phyloP scores from a whole-genome alignment of 768 basidiomycete genomes.

The Austroboletus eburneus region DNA sequence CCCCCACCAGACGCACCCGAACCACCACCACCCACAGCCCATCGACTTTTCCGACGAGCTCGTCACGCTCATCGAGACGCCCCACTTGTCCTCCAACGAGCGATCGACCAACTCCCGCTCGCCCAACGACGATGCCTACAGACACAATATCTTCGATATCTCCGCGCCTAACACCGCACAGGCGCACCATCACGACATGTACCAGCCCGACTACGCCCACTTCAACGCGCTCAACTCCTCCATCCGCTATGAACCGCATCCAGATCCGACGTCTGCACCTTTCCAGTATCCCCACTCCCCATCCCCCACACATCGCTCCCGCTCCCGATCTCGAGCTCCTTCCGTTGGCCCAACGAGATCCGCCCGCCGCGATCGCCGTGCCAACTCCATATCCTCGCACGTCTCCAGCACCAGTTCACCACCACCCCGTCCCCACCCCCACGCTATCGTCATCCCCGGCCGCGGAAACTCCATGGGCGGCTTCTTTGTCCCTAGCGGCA shows the following conservation, averaged over 20 bases:
- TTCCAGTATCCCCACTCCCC: slow-evolving; percentile 25
- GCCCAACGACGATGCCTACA: slow-evolving; percentile 39
- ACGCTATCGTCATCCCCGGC: slow-evolving; percentile 69
- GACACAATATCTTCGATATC: slow-evolving; percentile 63
- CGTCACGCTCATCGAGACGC: slow-evolving; percentile 49
- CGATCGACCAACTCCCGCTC: slow-evolving; percentile 41
- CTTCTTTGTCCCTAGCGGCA: slow-evolving; percentile 29
- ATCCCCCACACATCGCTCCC: slow-evolving; percentile 39
- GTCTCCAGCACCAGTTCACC: slow-evolving; percentile 41
- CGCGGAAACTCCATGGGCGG: slow-evolving; percentile 29
- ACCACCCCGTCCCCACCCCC: slow-evolving; percentile 45
- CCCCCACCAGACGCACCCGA: slow-evolving; percentile 23
- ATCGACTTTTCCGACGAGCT: slow-evolving; percentile 71
- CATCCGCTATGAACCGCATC: slow-evolving; percentile 48
- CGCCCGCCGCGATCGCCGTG: slow-evolving; percentile 46
- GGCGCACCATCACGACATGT: slow-evolving; percentile 21
- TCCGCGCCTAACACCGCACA: slow-evolving; percentile 42
- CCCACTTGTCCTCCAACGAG: slow-evolving; percentile 35
- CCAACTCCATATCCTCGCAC: slow-evolving; percentile 57
- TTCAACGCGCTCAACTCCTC: slow-evolving; percentile 53
- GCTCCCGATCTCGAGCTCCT: slow-evolving; percentile 37
- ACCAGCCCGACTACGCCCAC: slow-evolving; percentile 33
- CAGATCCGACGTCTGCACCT: slow-evolving; percentile 27
- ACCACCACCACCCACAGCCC: slow-evolving; percentile 12
- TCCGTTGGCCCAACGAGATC: slow-evolving; percentile 52